phyloP scores from a whole-genome alignment of 2,329 filamentous ascomycete species.

The Sclerotinia borealis region DNA sequence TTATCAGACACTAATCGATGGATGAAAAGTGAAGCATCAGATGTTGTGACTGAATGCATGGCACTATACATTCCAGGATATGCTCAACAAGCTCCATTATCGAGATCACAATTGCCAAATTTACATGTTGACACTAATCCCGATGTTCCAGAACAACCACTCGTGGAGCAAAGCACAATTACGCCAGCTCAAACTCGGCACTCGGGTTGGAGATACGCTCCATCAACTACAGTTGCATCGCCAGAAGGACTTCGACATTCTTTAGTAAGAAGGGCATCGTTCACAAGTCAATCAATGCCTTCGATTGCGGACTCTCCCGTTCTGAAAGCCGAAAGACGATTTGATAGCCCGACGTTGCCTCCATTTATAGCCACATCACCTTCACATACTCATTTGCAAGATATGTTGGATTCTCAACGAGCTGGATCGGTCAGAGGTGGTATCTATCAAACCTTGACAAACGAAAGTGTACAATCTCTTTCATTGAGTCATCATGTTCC shows the following conservation, averaged over 20 bases:
- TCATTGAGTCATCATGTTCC: slow-evolving; percentile 23
- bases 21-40: slow-evolving; percentile 72
- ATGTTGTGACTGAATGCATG: slow-evolving; percentile 76
- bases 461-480: slow-evolving; percentile 48
- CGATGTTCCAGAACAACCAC: slow-evolving; percentile 28
- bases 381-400: slow-evolving; percentile 52
- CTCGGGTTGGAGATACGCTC: slow-evolving; percentile 49
- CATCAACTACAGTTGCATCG: slow-evolving; percentile 40
- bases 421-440: slow-evolving; percentile 44
- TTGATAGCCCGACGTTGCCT: slow-evolving; percentile 59
- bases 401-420: slow-evolving; percentile 55
- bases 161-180: slow-evolving; percentile 22
- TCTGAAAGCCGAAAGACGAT: slow-evolving; percentile 18
- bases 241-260: slow-evolving; percentile 35
- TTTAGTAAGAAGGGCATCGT: slow-evolving; percentile 41
- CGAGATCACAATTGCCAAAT: slow-evolving; percentile 13
- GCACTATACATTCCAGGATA: slow-evolving; percentile 46
- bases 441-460: slow-evolving; percentile 48
- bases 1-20: slow-evolving; percentile 69
- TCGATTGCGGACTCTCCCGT: slow-evolving; percentile 42
- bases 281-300: slow-evolving; percentile 42
- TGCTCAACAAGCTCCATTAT: slow-evolving; percentile 15
- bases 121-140: slow-evolving; percentile 20
- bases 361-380: slow-evolving; percentile 42
- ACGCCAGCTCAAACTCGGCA: slow-evolving; percentile 27